A percentile compares a stretch with the other conserved stretches of the same genome.
Conservation (phyloP, 2,329 filamentous ascomycete species). For the Hansfordia pulvinata region DNA sequence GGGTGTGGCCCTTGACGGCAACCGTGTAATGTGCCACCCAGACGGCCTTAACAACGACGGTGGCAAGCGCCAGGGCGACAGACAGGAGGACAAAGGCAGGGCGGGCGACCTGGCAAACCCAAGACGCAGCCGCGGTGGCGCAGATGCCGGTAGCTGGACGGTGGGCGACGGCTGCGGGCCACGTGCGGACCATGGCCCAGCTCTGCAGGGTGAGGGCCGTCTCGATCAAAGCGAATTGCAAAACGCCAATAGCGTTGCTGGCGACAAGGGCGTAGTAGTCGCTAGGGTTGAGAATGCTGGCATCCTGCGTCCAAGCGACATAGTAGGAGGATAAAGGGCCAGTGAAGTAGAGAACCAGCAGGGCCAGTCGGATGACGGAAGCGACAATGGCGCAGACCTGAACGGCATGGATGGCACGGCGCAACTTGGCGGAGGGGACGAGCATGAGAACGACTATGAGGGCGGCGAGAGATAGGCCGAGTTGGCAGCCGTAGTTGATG, state of each 20-base stretch:
- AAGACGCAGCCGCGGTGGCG: no score
- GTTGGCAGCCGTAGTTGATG: slow-evolving; percentile 57
- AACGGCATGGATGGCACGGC: slow-evolving; percentile 49
- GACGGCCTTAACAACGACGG: slow-evolving; percentile 8
- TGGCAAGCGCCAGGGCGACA: slow-evolving; percentile 6
- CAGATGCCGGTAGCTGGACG: no score
- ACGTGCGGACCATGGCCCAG: slow-evolving; percentile 36
- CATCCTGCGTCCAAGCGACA: slow-evolving; percentile 40
- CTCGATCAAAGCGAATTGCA: slow-evolving; percentile 31
- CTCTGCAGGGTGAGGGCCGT: slow-evolving; percentile 35
- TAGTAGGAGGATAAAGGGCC: slow-evolving; percentile 50
- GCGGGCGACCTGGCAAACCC: slow-evolving; percentile 13
- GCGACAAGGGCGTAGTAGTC: slow-evolving; percentile 23
- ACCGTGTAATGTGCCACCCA: slow-evolving; percentile 10
- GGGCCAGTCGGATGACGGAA: slow-evolving; percentile 43
- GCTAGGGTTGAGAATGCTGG: slow-evolving; percentile 24
- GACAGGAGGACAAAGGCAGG: slow-evolving; percentile 5
- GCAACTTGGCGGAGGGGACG: slow-evolving; percentile 51
- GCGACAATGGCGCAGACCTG: slow-evolving; percentile 47
- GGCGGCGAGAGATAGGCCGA: slow-evolving; percentile 54
- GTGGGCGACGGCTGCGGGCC: no score
- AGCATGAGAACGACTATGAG: slow-evolving; percentile 52
- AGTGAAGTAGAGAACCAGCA: slow-evolving; percentile 46
- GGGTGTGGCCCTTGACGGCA: slow-evolving; percentile 4
- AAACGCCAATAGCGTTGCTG: slow-evolving; percentile 25